These are phyloP conservation scores for Rhodotorula sp. DNA, from an alignment of 1,284 basidiomycete species.

Conservation along the genomic window DNA sequence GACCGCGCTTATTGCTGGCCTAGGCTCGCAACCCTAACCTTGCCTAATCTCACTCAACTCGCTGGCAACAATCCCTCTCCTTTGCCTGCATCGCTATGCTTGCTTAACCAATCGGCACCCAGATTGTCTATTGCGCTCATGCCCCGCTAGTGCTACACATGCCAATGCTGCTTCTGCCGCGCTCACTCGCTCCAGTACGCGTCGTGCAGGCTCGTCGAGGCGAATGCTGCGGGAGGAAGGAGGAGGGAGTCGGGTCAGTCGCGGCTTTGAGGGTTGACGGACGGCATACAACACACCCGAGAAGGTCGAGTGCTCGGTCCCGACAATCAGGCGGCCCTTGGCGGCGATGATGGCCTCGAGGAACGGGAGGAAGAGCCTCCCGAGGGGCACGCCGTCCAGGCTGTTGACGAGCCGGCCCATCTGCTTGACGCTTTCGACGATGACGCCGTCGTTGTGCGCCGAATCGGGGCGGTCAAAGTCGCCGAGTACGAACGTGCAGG, in stretches of 20 bases:
- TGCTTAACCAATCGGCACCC: too few relatives aligned
- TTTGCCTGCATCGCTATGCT: neutral
- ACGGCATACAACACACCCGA: conserved; percentile 7
- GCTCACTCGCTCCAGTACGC: conserved; percentile 9
- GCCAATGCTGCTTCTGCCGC: neutral
- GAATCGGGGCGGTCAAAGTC: conserved; percentile 29
- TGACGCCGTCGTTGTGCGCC: conserved; percentile 32
- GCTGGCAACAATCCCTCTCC: neutral
- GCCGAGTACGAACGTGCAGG: conserved; percentile 41
- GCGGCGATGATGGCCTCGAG: conserved; percentile 42
- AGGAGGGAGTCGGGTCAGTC: neutral
- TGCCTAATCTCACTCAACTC: neutral
- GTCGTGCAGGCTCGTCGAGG: conserved; percentile 13
- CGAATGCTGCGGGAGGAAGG: conserved; percentile 15
- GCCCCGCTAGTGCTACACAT: neutral
- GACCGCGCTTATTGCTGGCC: neutral
- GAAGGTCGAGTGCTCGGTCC: conserved; percentile 37
- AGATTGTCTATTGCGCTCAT: neutral
- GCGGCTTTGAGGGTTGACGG: too few relatives aligned
- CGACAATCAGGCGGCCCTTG: conserved; percentile 28
- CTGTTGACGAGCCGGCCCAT: conserved; percentile 34
- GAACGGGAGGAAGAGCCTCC: conserved; percentile 43
- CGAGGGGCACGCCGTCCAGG: conserved; percentile 35
- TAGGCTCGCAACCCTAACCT: neutral
- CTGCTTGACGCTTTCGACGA: conserved; percentile 24